phyloP scores from a whole-genome alignment of 768 basidiomycete genomes.

The Dictyophora rubrovolvata region DNA sequence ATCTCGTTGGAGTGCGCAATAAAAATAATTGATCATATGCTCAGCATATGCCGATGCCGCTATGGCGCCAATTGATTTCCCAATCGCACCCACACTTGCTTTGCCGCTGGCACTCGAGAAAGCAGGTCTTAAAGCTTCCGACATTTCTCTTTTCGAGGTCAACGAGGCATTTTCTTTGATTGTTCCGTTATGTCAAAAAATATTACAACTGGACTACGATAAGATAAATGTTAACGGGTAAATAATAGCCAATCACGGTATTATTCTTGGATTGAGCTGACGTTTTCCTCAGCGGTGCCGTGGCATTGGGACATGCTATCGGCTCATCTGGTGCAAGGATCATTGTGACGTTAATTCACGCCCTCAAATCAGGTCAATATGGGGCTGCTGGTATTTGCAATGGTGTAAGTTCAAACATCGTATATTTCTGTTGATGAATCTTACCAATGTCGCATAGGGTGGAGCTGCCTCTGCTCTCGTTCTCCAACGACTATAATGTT shows the following conservation, averaged over 20 bases:
- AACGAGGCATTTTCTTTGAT: conserved; percentile 99
- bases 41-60: conserved; percentile 95
- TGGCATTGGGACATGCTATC: conserved; percentile 92
- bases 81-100: conserved; percentile 85
- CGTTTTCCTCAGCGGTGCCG: conserved; percentile 67
- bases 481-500: conserved; percentile 23
- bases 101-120: conserved; percentile 80
- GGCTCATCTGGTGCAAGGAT: conserved; percentile 95
- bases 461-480: conserved; percentile 73
- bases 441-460: conserved; percentile 42
- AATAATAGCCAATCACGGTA: conserved; percentile 19
- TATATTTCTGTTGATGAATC: conserved; percentile 1
- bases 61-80: conserved; percentile 95
- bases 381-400: conserved; percentile 97
- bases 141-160: conserved; percentile 89
- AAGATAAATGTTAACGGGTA: conserved; percentile 90
- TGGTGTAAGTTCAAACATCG: conserved; percentile 54
- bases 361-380: conserved; percentile 86
- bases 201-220: conserved; percentile 69
- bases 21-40: conserved; percentile 7
- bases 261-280: conserved; percentile 2
- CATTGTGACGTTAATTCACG: conserved; percentile 84
- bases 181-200: conserved; percentile 81
- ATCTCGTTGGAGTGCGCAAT: conserved; percentile 1
- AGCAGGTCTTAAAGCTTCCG: conserved; percentile 71